A percentile compares a stretch with the other conserved stretches of the same genome.
phyloP scores from a whole-genome alignment of 2,329 filamentous ascomycete genomes.

The Hypoxylon sp. region DNA sequence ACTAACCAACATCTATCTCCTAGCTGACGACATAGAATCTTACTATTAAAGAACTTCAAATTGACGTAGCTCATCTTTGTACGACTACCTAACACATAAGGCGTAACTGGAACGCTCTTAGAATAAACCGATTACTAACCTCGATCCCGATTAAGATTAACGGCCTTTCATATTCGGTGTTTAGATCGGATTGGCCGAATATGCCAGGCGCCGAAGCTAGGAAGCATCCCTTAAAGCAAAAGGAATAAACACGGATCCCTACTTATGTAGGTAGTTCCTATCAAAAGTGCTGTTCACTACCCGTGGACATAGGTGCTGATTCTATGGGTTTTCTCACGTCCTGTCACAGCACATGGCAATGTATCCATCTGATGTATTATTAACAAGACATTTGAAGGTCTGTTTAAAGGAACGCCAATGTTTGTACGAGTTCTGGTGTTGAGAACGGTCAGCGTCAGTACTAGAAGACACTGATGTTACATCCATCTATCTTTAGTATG shows the following conservation, averaged over 20 bases:
- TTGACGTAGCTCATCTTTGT: neutral
- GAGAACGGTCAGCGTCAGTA: neutral
- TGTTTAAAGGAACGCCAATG: neutral
- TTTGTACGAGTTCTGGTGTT: neutral
- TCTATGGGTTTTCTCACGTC: constrained; percentile 17
- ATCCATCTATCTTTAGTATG: neutral
- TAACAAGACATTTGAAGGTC: neutral
- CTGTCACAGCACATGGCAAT: constrained; percentile 19
- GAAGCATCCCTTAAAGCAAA: constrained; percentile 15
- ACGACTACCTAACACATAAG: constrained; percentile 2
- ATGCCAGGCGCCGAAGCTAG: neutral
- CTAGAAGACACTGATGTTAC: neutral
- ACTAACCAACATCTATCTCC: constrained; percentile 5
- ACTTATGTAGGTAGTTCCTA: constrained; percentile 14
- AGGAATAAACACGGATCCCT: constrained; percentile 5
- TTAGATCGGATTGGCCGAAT: constrained; percentile 18
- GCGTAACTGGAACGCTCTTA: constrained; percentile 3
- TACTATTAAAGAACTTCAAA: neutral
- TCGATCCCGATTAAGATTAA: constrained; percentile 9
- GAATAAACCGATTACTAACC: constrained; percentile 16
- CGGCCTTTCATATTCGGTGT: constrained; percentile 4
- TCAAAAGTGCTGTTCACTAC: constrained; percentile 25
- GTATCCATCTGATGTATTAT: constrained; percentile 8
- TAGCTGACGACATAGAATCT: neutral
- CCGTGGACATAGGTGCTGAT: neutral